These are phyloP conservation scores for Trapa incisa DNA, from an alignment of 345 rosid genomes.

Conservation along the genomic window DNA sequence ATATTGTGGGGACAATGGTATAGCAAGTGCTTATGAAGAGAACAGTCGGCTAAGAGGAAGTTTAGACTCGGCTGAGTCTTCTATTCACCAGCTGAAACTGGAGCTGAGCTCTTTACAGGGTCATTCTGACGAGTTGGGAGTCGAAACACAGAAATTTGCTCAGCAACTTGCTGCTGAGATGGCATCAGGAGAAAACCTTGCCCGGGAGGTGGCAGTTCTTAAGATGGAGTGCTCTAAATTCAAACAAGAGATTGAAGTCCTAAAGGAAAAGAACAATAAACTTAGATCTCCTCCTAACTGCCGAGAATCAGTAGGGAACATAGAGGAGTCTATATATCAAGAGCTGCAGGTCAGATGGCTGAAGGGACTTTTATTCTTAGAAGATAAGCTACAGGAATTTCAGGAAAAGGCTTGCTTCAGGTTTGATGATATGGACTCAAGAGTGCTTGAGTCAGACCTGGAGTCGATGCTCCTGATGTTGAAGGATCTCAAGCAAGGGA, in stretches of 20 bases:
- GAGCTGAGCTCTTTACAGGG: constrained; percentile 60
- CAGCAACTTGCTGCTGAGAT: constrained; percentile 69
- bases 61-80: constrained; percentile 69
- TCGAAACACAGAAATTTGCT: constrained; percentile 51
- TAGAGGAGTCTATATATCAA: constrained; percentile 26
- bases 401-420: constrained; percentile 59
- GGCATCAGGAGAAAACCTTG: constrained; percentile 66
- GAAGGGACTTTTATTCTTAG: constrained; percentile 55
- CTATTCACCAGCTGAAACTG: constrained; percentile 55
- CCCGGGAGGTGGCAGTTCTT: constrained; percentile 58
- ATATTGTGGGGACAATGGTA: constrained; percentile 48
- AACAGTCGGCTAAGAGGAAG: constrained; percentile 64
- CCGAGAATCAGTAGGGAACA: constrained; percentile 23
- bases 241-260: constrained; percentile 51
- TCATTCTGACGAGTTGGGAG: constrained; percentile 63
- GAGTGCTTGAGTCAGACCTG: constrained; percentile 48
- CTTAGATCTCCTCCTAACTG: constrained; percentile 20
- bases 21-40: constrained; percentile 54
- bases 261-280: constrained; percentile 21
- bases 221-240: constrained; percentile 72
- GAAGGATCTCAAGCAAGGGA: constrained; percentile 64
- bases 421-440: constrained; percentile 49
- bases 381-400: constrained; percentile 59
- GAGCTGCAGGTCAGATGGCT: constrained; percentile 45
- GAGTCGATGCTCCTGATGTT: constrained; percentile 46